Evolutionary conservation across 805 yeast species (phyloP).

Genomic region (Saccharomycopsis sp.): DNA sequence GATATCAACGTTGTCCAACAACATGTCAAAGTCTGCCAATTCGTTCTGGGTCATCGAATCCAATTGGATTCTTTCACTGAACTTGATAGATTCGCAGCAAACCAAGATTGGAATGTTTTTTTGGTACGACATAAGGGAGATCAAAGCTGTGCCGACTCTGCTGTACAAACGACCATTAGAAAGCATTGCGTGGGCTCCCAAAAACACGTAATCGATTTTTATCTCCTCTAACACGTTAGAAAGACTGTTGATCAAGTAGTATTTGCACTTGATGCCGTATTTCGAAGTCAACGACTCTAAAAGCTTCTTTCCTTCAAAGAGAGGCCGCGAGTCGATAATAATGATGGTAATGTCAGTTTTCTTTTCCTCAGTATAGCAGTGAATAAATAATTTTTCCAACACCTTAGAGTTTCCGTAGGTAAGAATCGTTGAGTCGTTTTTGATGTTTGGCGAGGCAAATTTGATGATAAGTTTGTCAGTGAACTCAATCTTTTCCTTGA

Average conservation of each 20-base stretch:
- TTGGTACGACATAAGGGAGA: constrained; percentile 85
- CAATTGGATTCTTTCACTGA: constrained; percentile 89
- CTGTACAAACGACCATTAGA: constrained; percentile 91
- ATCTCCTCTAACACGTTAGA: constrained; percentile 69
- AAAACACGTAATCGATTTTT: constrained; percentile 74
- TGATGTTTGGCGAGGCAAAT: constrained; percentile 70
- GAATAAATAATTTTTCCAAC: constrained; percentile 62
- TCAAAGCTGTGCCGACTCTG: constrained; percentile 89
- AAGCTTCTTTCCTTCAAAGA: constrained; percentile 84
- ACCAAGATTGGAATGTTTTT: constrained; percentile 91
- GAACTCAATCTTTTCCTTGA: constrained; percentile 76
- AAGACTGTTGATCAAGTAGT: constrained; percentile 72
- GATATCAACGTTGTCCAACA: constrained; percentile 40
- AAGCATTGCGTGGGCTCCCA: constrained; percentile 96
- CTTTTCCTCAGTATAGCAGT: constrained; percentile 54
- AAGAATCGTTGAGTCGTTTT: constrained; percentile 68
- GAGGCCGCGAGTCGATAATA: constrained; percentile 87
- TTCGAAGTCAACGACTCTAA: constrained; percentile 44
- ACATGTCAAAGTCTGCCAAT: constrained; percentile 71
- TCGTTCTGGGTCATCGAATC: constrained; percentile 95
- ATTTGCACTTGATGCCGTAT: constrained; percentile 46
- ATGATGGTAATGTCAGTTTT: constrained; percentile 68
- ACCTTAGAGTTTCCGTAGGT: constrained; percentile 89
- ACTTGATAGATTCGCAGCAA: constrained; percentile 91
- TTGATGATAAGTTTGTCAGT: constrained; percentile 80